Percentiles rank a stretch among this genome's conserved stretches.
Evolutionary conservation across 345 rosid genomes (phyloP).

Genomic region (Linum lewisii): DNA sequence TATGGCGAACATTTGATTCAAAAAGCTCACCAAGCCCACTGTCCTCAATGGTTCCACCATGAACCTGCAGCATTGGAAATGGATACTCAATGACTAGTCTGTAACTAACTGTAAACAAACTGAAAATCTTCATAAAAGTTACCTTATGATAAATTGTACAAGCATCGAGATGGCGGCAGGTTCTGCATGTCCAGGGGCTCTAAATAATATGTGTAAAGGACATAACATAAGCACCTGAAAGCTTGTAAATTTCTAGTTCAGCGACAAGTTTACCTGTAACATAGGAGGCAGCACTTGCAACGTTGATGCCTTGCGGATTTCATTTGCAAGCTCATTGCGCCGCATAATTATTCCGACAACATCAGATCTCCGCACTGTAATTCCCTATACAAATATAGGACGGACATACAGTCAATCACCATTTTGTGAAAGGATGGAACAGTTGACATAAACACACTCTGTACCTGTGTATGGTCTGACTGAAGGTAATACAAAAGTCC

Average conservation of each 20-base stretch:
- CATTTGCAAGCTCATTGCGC: slow-evolving; percentile 87
- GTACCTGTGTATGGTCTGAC: slow-evolving; percentile 81
- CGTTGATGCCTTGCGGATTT: slow-evolving; percentile 63
- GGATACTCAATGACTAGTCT: slow-evolving; percentile 1
- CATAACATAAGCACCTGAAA: slow-evolving; percentile 7
- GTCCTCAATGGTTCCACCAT: slow-evolving; percentile 67
- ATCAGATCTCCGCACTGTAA: slow-evolving; percentile 71
- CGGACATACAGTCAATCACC: slow-evolving; percentile 7
- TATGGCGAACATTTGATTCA: slow-evolving; percentile 56
- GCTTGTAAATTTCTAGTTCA: slow-evolving; percentile 7
- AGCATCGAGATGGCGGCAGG: slow-evolving; percentile 82
- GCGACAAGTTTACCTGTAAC: slow-evolving; percentile 50
- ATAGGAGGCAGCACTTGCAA: slow-evolving; percentile 74
- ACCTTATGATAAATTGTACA: slow-evolving; percentile 95
- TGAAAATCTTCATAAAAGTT: slow-evolving; percentile 9
- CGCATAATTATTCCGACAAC: slow-evolving; percentile 87
- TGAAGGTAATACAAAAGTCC: slow-evolving; percentile 86
- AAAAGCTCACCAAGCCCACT: slow-evolving; percentile 82
- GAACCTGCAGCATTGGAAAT: slow-evolving; percentile 44
- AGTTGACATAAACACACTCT: slow-evolving; percentile 6
- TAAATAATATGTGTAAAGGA: slow-evolving; percentile 20
- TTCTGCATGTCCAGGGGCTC: slow-evolving; percentile 74
- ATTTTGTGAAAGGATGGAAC: slow-evolving; percentile 5
- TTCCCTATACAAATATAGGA: slow-evolving; percentile 41
- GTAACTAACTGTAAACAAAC: not conserved